Evolutionary conservation across 2,329 filamentous ascomycete genomes (phyloP).

Genomic region (Metarhizium brunneum): DNA sequence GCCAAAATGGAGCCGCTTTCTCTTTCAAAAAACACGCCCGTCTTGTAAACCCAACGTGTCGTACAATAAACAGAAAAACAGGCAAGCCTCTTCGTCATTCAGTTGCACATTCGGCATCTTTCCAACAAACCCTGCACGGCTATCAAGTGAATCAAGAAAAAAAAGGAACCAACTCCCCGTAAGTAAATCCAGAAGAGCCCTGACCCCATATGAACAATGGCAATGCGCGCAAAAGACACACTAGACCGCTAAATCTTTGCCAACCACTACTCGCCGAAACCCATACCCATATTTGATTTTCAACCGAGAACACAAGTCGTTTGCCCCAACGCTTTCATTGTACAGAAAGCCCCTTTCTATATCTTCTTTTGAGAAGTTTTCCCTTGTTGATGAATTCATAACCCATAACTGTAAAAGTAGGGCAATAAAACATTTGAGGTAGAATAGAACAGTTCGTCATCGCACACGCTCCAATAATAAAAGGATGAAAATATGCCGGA

Average conservation of each 20-base stretch:
- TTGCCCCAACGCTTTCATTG: conserved; percentile 17
- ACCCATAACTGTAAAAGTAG: conserved; percentile 24
- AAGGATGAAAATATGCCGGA: conserved; percentile 11
- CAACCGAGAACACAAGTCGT: conserved; percentile 26
- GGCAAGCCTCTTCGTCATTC: conserved; percentile 19
- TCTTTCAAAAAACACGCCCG: conserved; percentile 7
- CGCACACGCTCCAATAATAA: conserved; percentile 11
- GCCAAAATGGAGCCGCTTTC: conserved; percentile 5
- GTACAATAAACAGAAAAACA: conserved; percentile 15
- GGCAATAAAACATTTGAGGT: conserved; percentile 21
- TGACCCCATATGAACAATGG: conserved; percentile 20
- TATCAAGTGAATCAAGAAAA: conserved; percentile 1
- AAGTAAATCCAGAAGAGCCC: conserved; percentile 8
- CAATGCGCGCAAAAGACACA: conserved; percentile 17
- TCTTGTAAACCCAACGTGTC: neutral
- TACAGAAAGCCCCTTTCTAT: conserved; percentile 31
- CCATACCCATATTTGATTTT: conserved; percentile 23
- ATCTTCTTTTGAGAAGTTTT: conserved; percentile 35
- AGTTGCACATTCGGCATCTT: conserved; percentile 18
- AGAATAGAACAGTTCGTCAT: conserved; percentile 5
- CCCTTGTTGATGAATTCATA: conserved; percentile 34
- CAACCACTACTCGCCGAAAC: conserved; percentile 20
- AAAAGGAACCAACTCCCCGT: conserved; percentile 26
- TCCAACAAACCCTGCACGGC: conserved; percentile 8
- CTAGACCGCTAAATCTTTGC: conserved; percentile 24